Percentiles rank a stretch among this genome's conserved stretches.
These are phyloP conservation scores for Suillus alpinus DNA, from an alignment of 768 basidiomycete species.

Conservation along the genomic window DNA sequence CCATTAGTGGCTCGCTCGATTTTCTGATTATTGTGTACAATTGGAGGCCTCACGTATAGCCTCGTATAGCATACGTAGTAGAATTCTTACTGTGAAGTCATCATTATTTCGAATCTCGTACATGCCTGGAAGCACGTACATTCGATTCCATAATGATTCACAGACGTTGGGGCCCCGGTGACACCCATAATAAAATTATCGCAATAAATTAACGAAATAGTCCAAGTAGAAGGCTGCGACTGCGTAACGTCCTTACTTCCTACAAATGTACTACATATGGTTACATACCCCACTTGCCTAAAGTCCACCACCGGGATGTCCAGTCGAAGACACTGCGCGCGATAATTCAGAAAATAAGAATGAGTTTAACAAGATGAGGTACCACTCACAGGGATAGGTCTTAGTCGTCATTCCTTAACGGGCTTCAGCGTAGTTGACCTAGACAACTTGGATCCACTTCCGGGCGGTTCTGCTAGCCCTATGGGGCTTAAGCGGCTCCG, in stretches of 20 bases:
- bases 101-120: neutral
- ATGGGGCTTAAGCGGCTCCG: neutral
- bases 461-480: neutral
- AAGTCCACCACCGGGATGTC: neutral
- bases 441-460: neutral
- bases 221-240: neutral
- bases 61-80: neutral
- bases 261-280: neutral
- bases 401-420: slow-evolving; percentile 1
- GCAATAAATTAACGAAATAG: neutral
- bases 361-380: neutral
- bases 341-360: neutral
- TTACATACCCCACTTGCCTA: neutral
- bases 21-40: neutral
- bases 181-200: neutral
- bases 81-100: no score
- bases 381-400: neutral
- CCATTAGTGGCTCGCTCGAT: neutral
- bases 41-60: neutral
- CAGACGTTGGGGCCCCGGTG: neutral
- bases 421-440: slow-evolving; percentile 7
- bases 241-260: neutral
- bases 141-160: neutral
- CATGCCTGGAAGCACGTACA: neutral
- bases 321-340: neutral